Evolutionary conservation across 352 stramenopile species (phyloP), one percentile per base, ranked within the genome.

Genomic region (Aphanomyces astaci): DNA sequence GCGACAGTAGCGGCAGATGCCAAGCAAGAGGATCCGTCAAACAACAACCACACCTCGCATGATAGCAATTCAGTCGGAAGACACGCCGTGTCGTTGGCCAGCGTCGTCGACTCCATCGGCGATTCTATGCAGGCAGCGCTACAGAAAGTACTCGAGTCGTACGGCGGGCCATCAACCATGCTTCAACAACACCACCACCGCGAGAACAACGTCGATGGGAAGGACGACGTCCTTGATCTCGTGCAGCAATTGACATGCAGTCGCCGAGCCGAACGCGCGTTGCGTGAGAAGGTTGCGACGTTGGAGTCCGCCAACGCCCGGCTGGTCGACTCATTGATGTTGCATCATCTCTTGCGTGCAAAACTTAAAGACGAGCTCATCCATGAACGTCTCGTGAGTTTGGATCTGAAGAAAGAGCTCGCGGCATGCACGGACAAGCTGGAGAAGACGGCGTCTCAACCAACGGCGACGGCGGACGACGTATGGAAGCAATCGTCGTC

Each of bases 311-410:
- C 31, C 15, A 46, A 64, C 25, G 15, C 31, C 19, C 25, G 19
- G 1, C 19, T 32, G 3, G 55, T 49, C 55, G 55, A 64, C 9
- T 11, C 17, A 17, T 7, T 64, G 10, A 7, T 32, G 5, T 25
- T 49, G 3, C 55, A 64, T 13, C 9, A 24, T 4, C 55, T 64
- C 55, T 31, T 64, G 19, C 33, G 33, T 22, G 27, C 28, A 19
- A 64, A 64, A 36, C 55, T 64, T 22, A 64, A 64, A 32, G 27
- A 25, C 7, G 55, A 64, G 22, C 55, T 64, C 32, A 17, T 64
- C 7, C 31, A 25, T 17, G 55, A 64, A 49, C 30, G 32, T 2
- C 28, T 24, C 10, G 55, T 49, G 9, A 15, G 10, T 22, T 51
- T 64, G 4, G 32, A 64, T 17, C 32, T 64, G 3, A 31, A 64